Percentiles rank a stretch among this genome's conserved stretches.
Evolutionary conservation across 108 stramenopile species (phyloP).

Genomic region (Nitzschia palea): DNA sequence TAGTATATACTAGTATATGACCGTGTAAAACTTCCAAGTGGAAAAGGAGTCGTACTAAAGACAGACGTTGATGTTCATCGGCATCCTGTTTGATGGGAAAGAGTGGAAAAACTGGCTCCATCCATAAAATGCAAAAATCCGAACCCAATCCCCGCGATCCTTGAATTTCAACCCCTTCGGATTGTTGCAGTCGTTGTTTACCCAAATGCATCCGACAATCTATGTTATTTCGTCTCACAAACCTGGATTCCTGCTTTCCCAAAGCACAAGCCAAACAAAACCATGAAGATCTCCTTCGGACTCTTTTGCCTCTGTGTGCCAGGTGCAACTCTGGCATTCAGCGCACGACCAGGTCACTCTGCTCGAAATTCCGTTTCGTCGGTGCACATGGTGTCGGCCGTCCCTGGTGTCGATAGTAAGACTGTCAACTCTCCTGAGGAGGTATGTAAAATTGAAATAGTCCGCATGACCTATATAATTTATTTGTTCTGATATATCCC

Average conservation of each 20-base stretch:
- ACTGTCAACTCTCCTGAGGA: not conserved
- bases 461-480: too few species aligned
- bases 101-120: not conserved
- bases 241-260: not conserved
- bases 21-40: too few species aligned
- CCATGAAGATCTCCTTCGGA: not conserved
- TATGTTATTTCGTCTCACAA: not conserved
- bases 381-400: slow-evolving; percentile 2
- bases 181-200: not conserved
- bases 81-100: too few species aligned
- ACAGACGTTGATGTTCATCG: too few species aligned
- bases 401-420: not conserved
- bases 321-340: not conserved
- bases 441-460: not conserved
- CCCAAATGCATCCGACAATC: not conserved
- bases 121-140: not conserved
- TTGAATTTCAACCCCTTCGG: slow-evolving; percentile 4
- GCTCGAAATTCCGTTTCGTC: slow-evolving; percentile 1
- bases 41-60: too few species aligned
- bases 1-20: too few species aligned
- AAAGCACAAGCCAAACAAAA: not conserved
- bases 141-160: not conserved
- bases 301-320: not conserved
- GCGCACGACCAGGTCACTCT: not conserved
- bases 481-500: too few species aligned